Percentiles rank a stretch among this genome's conserved stretches.
Conservation (phyloP, 257 asterid genomes). For the Linderniella brevidens region DNA sequence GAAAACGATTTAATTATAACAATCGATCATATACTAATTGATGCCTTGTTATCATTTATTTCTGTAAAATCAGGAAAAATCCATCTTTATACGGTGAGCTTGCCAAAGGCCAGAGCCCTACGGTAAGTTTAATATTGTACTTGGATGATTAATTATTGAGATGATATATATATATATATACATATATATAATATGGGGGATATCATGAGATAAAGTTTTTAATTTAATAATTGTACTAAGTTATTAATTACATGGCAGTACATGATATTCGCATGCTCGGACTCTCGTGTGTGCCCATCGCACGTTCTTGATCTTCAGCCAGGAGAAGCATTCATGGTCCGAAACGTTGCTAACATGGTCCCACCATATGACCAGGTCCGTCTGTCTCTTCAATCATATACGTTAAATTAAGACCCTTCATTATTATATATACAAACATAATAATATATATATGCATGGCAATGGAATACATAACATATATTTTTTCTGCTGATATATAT, state of each 20-base stretch:
- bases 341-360: constrained; percentile 86
- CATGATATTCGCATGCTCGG: constrained; percentile 87
- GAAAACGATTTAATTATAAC: too few relatives aligned
- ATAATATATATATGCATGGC: too few relatives aligned
- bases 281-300: constrained; percentile 93
- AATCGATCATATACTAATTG: too few relatives aligned
- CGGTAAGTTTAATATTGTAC: too few relatives aligned
- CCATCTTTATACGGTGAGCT: constrained; percentile 60
- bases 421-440: too few relatives aligned
- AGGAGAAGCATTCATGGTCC: constrained; percentile 78
- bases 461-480: too few relatives aligned
- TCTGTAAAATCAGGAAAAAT: constrained; percentile 60
- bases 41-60: too few relatives aligned
- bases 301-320: constrained; percentile 67
- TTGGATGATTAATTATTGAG: too few relatives aligned
- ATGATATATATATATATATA: neutral
- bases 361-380: constrained; percentile 81
- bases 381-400: too few relatives aligned
- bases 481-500: neutral
- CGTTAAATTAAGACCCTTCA: too few relatives aligned
- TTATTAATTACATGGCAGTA: too few relatives aligned
- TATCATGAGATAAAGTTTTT: neutral
- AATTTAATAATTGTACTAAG: too few relatives aligned
- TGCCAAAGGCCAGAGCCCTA: constrained; percentile 83
- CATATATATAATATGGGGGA: neutral